These are phyloP conservation scores for Colletotrichum kahawae DNA, from an alignment of 2,329 filamentous ascomycete genomes.

Conservation along the genomic window DNA sequence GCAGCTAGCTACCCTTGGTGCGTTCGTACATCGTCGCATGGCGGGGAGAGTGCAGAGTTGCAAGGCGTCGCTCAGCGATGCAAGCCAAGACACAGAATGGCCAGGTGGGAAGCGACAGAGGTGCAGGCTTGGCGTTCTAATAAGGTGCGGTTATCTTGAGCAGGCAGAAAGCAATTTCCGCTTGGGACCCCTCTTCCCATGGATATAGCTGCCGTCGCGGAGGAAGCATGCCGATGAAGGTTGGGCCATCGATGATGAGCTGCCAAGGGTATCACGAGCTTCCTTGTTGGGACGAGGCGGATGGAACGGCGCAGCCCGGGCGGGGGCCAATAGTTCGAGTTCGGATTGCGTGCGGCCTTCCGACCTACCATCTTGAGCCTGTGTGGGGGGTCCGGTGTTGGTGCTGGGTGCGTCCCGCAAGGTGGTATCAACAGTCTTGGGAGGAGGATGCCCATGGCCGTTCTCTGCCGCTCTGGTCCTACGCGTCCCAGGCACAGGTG, in stretches of 20 bases:
- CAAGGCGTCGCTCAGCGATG: neutral
- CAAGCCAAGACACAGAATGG: neutral
- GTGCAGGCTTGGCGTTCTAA: neutral
- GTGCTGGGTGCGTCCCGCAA: neutral
- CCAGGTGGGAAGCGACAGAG: neutral
- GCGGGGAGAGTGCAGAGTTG: neutral
- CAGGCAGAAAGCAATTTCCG: neutral
- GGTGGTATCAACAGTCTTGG: neutral
- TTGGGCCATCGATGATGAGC: neutral
- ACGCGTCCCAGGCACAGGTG: neutral
- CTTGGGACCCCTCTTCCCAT: neutral
- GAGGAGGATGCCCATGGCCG: neutral
- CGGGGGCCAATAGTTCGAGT: conserved; percentile 6
- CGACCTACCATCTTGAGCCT: conserved; percentile 5
- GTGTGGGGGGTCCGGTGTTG: neutral
- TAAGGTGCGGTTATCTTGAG: neutral
- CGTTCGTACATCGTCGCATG: neutral
- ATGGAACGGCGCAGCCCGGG: conserved; percentile 2
- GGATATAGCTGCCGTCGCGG: neutral
- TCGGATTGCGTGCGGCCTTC: conserved; percentile 1
- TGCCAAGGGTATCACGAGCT: conserved; percentile 12
- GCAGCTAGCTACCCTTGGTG: neutral
- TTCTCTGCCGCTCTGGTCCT: neutral
- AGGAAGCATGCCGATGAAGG: neutral
- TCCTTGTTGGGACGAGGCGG: conserved; percentile 13